Base-by-base conservation (phyloP, 2,329 filamentous ascomycete species). In the Zymoseptoria tritici region DNA sequence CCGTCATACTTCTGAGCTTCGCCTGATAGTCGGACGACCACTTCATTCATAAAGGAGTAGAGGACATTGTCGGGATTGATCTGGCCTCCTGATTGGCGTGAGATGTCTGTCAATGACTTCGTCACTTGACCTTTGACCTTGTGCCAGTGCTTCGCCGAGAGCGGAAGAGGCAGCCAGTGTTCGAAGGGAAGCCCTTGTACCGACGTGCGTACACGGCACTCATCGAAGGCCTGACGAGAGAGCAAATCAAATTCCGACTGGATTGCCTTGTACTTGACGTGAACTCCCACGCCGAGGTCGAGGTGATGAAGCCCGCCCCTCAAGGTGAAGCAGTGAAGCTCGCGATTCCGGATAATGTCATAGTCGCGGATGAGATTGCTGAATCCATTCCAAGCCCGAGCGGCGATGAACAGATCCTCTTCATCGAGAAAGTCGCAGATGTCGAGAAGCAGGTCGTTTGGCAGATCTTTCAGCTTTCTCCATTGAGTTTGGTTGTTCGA, bases 231-330 rank as follows among this genome's bases (percentile, higher is more conserved):
- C 19, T 59, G 57, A 9, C 59, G 52, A 9, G 66, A 68, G 52
- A 68, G 51, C 9, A 66, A 49, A 52, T 68, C 66, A 55, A 68
- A 67, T 24, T 67, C 66, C 4, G 66, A 67, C 19, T 62, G 54
- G 31, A 67, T 57, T 21, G 49, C 54, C 16, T 61, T 19, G n/a
- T 2, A 24, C 21, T 19, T 24, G 49, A 67, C 36, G 13, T 59
- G 52, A 5, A 68, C 61, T 31, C 65, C 66, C 4, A 68, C 59
- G n/a, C 66, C 65, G 4, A 67, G 59, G 9, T 60, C 54, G 11
- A 57, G 55, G 36, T 58, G 56, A 22, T 60, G 60, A 56, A 66
- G 67, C 54, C 64, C 62, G 13, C 58, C 54, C 57, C 67, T 68
- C 13, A 67, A 56, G 4, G 64, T 62, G 58, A 67, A 67, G 62